Base-by-base conservation (phyloP, 768 basidiomycete genomes). In the Pisolithus microcarpus region DNA sequence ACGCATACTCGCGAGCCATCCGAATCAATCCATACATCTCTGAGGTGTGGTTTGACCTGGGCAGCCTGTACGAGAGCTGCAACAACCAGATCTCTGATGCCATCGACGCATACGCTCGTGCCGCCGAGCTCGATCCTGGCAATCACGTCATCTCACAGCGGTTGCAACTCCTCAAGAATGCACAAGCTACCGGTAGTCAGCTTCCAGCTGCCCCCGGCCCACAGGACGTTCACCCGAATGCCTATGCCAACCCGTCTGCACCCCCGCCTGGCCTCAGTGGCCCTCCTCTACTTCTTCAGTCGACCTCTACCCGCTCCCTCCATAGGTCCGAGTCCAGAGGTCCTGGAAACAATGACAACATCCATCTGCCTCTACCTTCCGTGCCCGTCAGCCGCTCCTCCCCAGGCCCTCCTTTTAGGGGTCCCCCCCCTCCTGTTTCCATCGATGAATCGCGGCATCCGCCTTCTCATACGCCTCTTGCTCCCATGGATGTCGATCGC, bases 11-110 rank as follows among this genome's bases (percentile, higher is more conserved):
- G 26, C 88, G 95, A 15, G 96, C 96, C 10, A 98, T 99, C 61
- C 86, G 95, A 55, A 94, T 99, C 71, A 97, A 98, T 65, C 96
- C 96, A 0, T 98, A 95, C 75, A 97, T 99, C 61, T 81, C 81
- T 45, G 86, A 82, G 58, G 67, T 70, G n/a, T 70, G 69, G 67
- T 98, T 95, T 67, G 94, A 98, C 71, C 82, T 99, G 37, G 96
- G 96, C 38, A 89, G 85, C 55, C 76, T 99, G 0, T 99, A 99
- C 65, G 96, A 99, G 70, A 89, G 87, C 57, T 99, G 95, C 76
- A 98, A 98, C 72, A 97, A 98, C 63, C 96, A 99, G 69, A 91
- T 98, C 64, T 87, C 87, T 36, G 96, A 99, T 66, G 96, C 96
- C 28, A 97, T 98, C 64, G 95, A 99, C 59, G 96, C 96, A 2